These are phyloP conservation scores for Phytopythium oedochilum DNA, from an alignment of 352 stramenopile species.

Conservation along the genomic window DNA sequence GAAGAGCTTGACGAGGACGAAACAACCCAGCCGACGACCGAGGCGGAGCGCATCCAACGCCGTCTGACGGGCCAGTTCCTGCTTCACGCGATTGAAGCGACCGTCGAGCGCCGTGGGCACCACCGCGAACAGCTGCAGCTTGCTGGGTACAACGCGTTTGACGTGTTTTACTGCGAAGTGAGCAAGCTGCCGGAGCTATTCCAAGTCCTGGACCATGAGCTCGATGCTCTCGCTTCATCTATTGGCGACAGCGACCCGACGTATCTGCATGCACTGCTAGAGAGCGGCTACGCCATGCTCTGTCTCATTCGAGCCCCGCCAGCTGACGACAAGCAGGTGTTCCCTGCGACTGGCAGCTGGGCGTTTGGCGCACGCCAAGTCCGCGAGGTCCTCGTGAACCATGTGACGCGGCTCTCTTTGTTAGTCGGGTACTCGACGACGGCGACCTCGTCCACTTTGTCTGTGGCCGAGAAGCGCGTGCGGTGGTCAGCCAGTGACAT, in stretches of 20 bases:
- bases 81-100: constrained; percentile 69
- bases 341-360: constrained; percentile 41
- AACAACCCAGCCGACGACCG: constrained; percentile 7
- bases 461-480: constrained; percentile 21
- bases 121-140: constrained; percentile 73
- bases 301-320: constrained; percentile 45
- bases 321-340: constrained; percentile 7
- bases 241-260: constrained; percentile 56
- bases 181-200: constrained; percentile 78
- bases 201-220: constrained; percentile 39
- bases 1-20: background rate
- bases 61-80: constrained; percentile 55
- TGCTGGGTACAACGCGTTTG: constrained; percentile 81
- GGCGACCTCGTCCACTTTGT: background rate
- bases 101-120: constrained; percentile 69
- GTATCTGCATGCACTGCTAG: constrained; percentile 57
- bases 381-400: constrained; percentile 55
- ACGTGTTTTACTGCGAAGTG: constrained; percentile 87
- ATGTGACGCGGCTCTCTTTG: constrained; percentile 51
- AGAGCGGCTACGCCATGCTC: constrained; percentile 67
- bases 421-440: constrained; percentile 42
- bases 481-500: constrained; percentile 54
- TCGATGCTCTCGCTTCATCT: constrained; percentile 43
- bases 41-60: constrained; percentile 26
- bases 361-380: constrained; percentile 47